Base-by-base conservation (phyloP, 352 stramenopile species). In the Phytophthora colocasiae region DNA sequence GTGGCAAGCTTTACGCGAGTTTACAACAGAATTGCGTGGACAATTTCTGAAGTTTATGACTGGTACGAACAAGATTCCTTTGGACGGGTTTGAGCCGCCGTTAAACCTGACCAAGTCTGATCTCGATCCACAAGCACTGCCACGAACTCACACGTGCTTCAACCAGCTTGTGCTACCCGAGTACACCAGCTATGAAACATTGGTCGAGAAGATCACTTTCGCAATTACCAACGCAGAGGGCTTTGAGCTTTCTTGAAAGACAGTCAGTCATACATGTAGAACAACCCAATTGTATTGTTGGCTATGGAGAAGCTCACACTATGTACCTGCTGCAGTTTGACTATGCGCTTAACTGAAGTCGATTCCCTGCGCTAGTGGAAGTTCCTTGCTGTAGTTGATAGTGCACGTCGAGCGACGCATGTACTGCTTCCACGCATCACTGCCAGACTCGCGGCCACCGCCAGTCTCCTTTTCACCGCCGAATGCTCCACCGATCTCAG, bases 351-450 rank as follows among this genome's bases (percentile, higher is more conserved):
- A 96, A 59, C 69, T 87, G 56, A 98, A 98, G 70, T 97, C 89
- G 55, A 98, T 98, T 58, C 93, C 93, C 69, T 98, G 93, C 0
- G 93, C 93, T 24, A 98, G 87, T 24, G 92, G 92, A 8, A 98
- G 78, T 63, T 93, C 84, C 70, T 97, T 95, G 73, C 91, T 96
- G 75, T 97, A 87, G 79, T 98, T 98, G 71, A 98, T 87, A 34
- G 93, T 98, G 78, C 90, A 97, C 52, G 93, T 98, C 17, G 85
- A 96, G n/a, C 93, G 89, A 31, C 93, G 90, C 90, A 97, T 97
- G 89, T 98, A 98, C 74, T 96, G 87, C 83, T 98, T 98, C 93
- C 93, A 98, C 12, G 90, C 75, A 52, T 98, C 93, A 56, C 86
- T 97, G 51, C 93, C 93, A 22, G 86, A 97, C 64, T 98, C 93